phyloP scores from a whole-genome alignment of 2,329 filamentous ascomycete species.

The Knufia petricola region DNA sequence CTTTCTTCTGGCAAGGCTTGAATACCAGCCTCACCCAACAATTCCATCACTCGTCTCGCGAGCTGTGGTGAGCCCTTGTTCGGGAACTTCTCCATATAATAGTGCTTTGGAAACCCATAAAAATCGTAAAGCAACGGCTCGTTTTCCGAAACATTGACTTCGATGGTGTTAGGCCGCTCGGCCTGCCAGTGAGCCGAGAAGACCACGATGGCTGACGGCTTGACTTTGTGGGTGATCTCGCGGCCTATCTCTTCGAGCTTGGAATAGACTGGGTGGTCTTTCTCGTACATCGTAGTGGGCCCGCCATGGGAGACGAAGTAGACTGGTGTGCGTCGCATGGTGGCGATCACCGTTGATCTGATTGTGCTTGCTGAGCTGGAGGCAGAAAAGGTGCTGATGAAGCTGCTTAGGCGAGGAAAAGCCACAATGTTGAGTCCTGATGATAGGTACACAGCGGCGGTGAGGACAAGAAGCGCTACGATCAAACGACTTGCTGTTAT shows the following conservation, averaged over 20 bases:
- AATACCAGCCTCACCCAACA: constrained; percentile 50
- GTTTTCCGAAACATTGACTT: constrained; percentile 57
- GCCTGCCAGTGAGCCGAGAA: constrained; percentile 73
- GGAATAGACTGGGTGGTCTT: constrained; percentile 55
- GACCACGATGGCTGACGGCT: constrained; percentile 62
- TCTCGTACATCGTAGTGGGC: constrained; percentile 60
- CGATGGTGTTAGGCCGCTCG: constrained; percentile 38
- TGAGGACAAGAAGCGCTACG: background rate
- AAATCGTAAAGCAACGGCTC: constrained; percentile 65
- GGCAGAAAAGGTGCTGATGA: background rate
- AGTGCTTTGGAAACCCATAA: constrained; percentile 61
- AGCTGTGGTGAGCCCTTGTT: constrained; percentile 53
- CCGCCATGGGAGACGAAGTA: constrained; percentile 45
- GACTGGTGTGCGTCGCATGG: constrained; percentile 34
- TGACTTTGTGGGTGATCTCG: constrained; percentile 61
- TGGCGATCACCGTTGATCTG: background rate
- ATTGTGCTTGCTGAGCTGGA: background rate
- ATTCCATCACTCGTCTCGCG: constrained; percentile 47
- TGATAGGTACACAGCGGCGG: background rate
- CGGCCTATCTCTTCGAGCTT: constrained; percentile 55
- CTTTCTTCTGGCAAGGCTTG: constrained; percentile 50
- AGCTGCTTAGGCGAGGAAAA: background rate
- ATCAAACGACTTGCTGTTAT: background rate
- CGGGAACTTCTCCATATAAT: constrained; percentile 58
- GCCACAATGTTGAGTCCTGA: background rate